Evolutionary conservation across 345 rosid genomes (phyloP).

Genomic region (Acer campestre): DNA sequence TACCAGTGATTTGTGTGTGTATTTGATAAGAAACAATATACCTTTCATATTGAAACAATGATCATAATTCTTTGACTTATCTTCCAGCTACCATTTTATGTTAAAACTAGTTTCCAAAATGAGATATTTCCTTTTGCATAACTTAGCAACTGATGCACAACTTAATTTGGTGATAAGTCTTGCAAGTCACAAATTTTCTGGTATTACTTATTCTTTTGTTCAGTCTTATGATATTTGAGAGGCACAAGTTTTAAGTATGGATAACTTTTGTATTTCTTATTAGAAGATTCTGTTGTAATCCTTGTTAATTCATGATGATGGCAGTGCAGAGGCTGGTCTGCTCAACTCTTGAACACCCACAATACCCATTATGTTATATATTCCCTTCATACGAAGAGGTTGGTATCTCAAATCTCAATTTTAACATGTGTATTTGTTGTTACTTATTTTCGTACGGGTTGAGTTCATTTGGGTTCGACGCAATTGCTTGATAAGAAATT

Average conservation of each 20-base stretch:
- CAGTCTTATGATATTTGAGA: neutral
- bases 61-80: neutral
- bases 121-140: neutral
- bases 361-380: constrained; percentile 45
- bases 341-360: constrained; percentile 61
- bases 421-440: neutral
- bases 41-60: neutral
- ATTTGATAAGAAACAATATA: neutral
- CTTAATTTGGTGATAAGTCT: neutral
- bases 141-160: neutral
- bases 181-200: neutral
- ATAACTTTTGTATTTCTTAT: neutral
- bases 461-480: neutral
- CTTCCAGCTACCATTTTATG: neutral
- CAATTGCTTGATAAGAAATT: neutral
- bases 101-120: neutral
- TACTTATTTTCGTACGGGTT: neutral
- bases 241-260: neutral
- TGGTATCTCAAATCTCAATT: constrained; percentile 20
- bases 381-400: constrained; percentile 74
- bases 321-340: constrained; percentile 78
- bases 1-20: neutral
- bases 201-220: neutral
- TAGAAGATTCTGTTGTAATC: constrained; percentile 11
- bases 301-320: constrained; percentile 42